These are phyloP conservation scores for Glomus cerebriforme DNA, from an alignment of 192 early-diverging fungal species.

Conservation along the genomic window DNA sequence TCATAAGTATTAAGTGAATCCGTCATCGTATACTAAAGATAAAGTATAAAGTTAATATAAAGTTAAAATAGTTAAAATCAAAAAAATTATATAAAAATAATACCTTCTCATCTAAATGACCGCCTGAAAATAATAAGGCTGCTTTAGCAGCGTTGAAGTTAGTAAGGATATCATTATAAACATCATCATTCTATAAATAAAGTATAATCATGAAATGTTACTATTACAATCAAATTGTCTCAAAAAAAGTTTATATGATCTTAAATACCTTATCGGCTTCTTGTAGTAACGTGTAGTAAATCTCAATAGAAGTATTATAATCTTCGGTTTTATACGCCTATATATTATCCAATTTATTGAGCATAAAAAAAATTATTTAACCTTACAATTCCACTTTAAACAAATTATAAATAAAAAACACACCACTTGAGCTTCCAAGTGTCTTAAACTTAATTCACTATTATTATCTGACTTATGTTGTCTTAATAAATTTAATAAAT, in stretches of 20 bases:
- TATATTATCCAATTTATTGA: background rate
- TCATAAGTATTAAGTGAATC: conserved; percentile 59
- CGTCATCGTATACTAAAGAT: conserved; percentile 32
- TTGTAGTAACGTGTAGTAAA: conserved; percentile 47
- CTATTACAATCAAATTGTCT: background rate
- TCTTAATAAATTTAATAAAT: conserved; percentile 47
- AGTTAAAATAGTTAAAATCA: background rate
- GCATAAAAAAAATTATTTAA: background rate
- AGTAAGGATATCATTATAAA: conserved; percentile 53
- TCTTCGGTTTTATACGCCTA: conserved; percentile 61
- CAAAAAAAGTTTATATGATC: background rate
- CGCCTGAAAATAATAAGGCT: conserved; percentile 46
- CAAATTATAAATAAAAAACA: conserved; percentile 17
- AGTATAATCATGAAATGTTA: background rate
- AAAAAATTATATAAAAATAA: background rate
- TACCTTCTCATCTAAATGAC: conserved; percentile 38
- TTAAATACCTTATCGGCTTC: conserved; percentile 37
- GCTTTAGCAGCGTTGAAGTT: conserved; percentile 58
- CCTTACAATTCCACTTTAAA: background rate
- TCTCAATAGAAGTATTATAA: conserved; percentile 47
- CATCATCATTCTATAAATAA: conserved; percentile 34
- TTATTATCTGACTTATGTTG: conserved; percentile 33
- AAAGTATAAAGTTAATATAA: too few relatives aligned
- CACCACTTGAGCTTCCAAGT: conserved; percentile 73
- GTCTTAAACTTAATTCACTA: conserved; percentile 42